phyloP scores from a whole-genome alignment of 768 basidiomycete species.

The Amanita brunnescens region DNA sequence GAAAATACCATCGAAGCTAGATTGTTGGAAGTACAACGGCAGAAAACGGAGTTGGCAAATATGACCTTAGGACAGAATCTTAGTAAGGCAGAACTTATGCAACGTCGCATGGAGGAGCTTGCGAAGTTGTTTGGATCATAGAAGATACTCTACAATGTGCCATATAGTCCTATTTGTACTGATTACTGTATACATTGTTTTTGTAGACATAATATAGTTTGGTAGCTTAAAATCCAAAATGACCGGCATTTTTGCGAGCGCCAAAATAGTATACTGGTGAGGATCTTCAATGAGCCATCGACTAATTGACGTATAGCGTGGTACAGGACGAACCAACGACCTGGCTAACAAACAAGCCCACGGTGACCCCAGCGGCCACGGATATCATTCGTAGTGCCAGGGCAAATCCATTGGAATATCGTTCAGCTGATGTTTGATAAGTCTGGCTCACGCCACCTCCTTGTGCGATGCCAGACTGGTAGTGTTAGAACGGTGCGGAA shows the following conservation, averaged over 20 bases:
- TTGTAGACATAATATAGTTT: slow-evolving; percentile 3
- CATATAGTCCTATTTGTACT: slow-evolving; percentile 6
- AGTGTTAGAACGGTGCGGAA: slow-evolving; percentile 7
- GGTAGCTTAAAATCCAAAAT: slow-evolving; percentile 58
- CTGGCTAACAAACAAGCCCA: slow-evolving; percentile 77
- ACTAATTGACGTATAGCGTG: neutral
- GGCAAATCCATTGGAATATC: slow-evolving; percentile 71
- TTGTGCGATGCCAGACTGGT: slow-evolving; percentile 66
- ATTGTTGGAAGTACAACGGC: slow-evolving; percentile 86
- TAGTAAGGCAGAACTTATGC: slow-evolving; percentile 81
- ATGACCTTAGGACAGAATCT: slow-evolving; percentile 85
- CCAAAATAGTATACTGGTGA: slow-evolving; percentile 62
- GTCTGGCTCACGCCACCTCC: slow-evolving; percentile 61
- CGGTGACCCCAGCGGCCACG: slow-evolving; percentile 78
- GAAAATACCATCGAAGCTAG: slow-evolving; percentile 90
- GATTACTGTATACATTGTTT: slow-evolving; percentile 6
- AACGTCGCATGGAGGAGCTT: slow-evolving; percentile 84
- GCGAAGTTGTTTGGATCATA: slow-evolving; percentile 57
- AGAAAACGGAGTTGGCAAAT: slow-evolving; percentile 92
- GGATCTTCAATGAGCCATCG: neutral
- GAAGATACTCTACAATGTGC: slow-evolving; percentile 16
- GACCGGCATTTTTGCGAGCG: slow-evolving; percentile 58
- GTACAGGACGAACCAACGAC: slow-evolving; percentile 35
- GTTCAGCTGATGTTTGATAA: slow-evolving; percentile 51
- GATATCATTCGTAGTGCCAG: slow-evolving; percentile 78